A percentile compares a stretch with the other conserved stretches of the same genome.
Conservation (phyloP, 176 grass and related monocot species). For the Hyparrhenia diplandra region DNA sequence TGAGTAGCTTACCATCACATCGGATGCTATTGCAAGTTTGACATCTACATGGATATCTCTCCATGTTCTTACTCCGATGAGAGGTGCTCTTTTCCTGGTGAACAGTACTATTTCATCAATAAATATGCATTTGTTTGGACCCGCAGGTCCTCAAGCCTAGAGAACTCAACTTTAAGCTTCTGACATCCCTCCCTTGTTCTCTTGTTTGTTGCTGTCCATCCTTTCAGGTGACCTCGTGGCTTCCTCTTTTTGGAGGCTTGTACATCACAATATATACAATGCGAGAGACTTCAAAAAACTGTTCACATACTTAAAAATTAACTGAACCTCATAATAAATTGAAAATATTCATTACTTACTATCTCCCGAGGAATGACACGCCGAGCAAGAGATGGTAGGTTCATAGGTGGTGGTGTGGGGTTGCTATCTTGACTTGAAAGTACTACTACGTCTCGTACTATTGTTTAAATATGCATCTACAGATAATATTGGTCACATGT, state of each 20-base stretch:
- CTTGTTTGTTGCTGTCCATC: not conserved
- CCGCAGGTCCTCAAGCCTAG: not conserved
- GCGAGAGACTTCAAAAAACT: not conserved
- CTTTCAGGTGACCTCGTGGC: not conserved
- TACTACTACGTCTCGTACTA: too few species aligned
- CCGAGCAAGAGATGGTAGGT: too few species aligned
- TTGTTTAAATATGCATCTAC: too few species aligned
- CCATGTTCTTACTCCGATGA: not conserved
- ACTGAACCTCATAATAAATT: not conserved
- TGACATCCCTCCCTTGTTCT: not conserved
- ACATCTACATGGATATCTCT: too few species aligned
- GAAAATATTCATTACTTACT: not conserved
- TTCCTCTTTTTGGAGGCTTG: not conserved
- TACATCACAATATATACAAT: not conserved
- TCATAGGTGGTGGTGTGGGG: too few species aligned
- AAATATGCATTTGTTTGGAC: not conserved
- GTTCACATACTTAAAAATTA: not conserved
- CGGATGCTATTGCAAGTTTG: not conserved
- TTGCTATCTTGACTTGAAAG: too few species aligned
- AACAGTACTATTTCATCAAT: not conserved
- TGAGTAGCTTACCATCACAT: not conserved
- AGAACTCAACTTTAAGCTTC: too few species aligned
- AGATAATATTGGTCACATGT: too few species aligned
- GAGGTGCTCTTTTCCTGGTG: too few species aligned
- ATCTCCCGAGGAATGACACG: not conserved